phyloP scores from a whole-genome alignment of 2,329 filamentous ascomycete genomes.

The Cyclaneusma minus region DNA sequence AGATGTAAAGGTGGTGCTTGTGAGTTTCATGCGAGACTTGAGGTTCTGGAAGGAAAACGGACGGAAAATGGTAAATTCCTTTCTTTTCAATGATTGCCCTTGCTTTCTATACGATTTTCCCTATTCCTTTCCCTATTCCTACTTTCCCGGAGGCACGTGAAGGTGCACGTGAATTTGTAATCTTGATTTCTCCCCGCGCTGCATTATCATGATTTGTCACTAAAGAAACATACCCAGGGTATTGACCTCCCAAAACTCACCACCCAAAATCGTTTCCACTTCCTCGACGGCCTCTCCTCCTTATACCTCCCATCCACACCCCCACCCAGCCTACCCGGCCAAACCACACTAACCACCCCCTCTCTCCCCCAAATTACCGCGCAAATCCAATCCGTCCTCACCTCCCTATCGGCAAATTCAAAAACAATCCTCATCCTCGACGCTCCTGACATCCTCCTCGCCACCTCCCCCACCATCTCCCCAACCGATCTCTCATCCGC shows the following conservation, averaged over 20 bases:
- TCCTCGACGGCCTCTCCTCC: constrained; percentile 67
- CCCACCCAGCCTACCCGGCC: not conserved
- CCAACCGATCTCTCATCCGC: too few species aligned
- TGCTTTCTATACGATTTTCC: constrained; percentile 1
- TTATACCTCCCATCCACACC: not conserved
- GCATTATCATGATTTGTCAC: too few species aligned
- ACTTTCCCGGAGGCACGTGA: too few species aligned
- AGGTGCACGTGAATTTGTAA: too few species aligned
- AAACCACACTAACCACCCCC: too few species aligned
- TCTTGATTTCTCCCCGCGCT: too few species aligned
- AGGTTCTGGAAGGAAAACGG: constrained; percentile 64
- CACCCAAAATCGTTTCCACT: constrained; percentile 45
- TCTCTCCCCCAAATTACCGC: too few species aligned
- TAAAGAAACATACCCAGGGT: too few species aligned
- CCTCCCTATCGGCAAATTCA: too few species aligned
- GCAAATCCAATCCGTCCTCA: too few species aligned
- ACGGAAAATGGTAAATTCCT: constrained; percentile 42
- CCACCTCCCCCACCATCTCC: too few species aligned
- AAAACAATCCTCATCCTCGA: constrained; percentile 43
- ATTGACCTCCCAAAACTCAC: constrained; percentile 50
- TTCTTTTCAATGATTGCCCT: constrained; percentile 4
- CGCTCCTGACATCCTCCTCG: constrained; percentile 46
- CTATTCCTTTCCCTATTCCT: too few species aligned
- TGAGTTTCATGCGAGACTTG: constrained; percentile 69
- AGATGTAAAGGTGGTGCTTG: constrained; percentile 44